Evolutionary conservation across 495 filamentous ascomycete genomes (phyloP), one percentile per base, ranked within the genome.

Genomic region (Aspergillus bridgeri): DNA sequence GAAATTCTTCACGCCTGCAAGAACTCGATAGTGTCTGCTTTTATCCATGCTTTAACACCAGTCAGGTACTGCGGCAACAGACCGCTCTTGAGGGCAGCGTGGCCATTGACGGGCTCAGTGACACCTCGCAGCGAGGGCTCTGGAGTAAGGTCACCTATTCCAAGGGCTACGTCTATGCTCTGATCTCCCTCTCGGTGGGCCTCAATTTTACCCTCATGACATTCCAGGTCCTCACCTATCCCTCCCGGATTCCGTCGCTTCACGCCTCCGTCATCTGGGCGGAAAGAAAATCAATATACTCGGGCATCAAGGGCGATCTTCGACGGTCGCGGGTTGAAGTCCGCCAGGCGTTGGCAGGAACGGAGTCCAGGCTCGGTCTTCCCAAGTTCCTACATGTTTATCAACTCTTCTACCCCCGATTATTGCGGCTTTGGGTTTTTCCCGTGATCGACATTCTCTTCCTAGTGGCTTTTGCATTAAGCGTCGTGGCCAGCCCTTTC

Each of bases 41-140:
- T 48, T 67, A 72, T 44, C 69, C 70, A 1, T 73, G 70, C 43
- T 70, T 72, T 51, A 73, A 73, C 44, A 62, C 70, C 3, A 69
- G 27, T 17, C 69, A 73, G 43, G 60, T 65, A 8, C 54, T 73
- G 8, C 65, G 70, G 19, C 59, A 69, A 44, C 38, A 43, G 19
- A 58, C 43, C 0, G 53, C 59, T 0, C 56, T 73, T 38, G 42
- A 67, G 33, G 60, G 65, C 5, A 46, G 43, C 43, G 58, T 58
- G 3, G 53, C 55, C 7, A 42, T 45, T 7, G 33, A 38, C 2
- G 56, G 17, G 17, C 21, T 24, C 4, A n/a, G 17, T n/a, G 21
- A 24, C 17, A 25, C 48, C 5, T n/a, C 20, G 20, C 48, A 23
- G 21, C 48, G 24, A 5, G 20, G 17, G 27, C 62, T 71, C 13